Percentiles rank a stretch among this genome's conserved stretches.
Conservation (phyloP, 306 rosid genomes). For the Pyrus pyrifolia region DNA sequence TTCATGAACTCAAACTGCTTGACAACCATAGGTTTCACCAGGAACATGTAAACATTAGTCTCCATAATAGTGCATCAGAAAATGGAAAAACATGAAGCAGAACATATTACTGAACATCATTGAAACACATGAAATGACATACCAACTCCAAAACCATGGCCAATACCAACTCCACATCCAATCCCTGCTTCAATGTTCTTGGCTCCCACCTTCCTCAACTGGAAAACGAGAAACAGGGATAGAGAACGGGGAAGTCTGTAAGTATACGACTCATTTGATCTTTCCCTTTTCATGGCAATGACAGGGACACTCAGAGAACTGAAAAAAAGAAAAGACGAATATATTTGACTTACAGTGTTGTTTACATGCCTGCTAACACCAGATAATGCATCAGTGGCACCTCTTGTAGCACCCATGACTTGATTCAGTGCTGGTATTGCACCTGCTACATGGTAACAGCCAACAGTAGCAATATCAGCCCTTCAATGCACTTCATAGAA, state of each 20-base stretch:
- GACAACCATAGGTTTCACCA: background rate
- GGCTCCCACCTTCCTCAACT: slow-evolving; percentile 89
- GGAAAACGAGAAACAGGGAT: slow-evolving; percentile 3
- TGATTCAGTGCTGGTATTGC: slow-evolving; percentile 77
- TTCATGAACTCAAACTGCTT: background rate
- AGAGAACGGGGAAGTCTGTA: background rate
- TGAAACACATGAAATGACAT: slow-evolving; percentile 22
- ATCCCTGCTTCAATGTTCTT: slow-evolving; percentile 73
- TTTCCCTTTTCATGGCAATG: background rate
- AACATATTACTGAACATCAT: background rate
- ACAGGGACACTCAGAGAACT: background rate
- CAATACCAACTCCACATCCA: slow-evolving; percentile 96
- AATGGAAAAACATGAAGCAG: background rate
- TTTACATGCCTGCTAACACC: slow-evolving; percentile 81
- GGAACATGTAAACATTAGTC: background rate
- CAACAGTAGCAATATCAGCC: no score
- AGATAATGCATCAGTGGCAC: slow-evolving; percentile 91
- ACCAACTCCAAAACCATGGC: slow-evolving; percentile 99
- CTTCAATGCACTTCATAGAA: background rate
- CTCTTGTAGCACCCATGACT: slow-evolving; percentile 94
- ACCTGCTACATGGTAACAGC: slow-evolving; percentile 29
- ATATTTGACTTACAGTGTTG: slow-evolving; percentile 49
- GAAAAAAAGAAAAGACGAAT: background rate
- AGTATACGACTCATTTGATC: background rate
- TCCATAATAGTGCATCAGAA: background rate